Conservation (phyloP, 305 asterid genomes). For the Fraxinus velutina region DNA sequence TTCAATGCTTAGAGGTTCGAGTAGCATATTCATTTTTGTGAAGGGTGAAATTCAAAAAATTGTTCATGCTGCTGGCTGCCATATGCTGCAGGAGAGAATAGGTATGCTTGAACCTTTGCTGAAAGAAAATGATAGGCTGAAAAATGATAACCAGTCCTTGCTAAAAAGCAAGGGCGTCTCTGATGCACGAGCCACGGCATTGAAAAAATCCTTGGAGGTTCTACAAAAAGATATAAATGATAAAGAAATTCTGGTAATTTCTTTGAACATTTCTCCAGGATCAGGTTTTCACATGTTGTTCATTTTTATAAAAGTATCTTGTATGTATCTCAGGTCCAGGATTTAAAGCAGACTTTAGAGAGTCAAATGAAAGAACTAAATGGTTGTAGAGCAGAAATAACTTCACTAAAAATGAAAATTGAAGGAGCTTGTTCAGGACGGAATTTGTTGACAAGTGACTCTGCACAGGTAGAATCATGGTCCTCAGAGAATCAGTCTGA, state of each 20-base stretch:
- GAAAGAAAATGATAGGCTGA: slow-evolving; percentile 73
- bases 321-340: slow-evolving; percentile 63
- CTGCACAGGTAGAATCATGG: slow-evolving; percentile 30
- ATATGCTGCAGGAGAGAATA: slow-evolving; percentile 72
- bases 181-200: slow-evolving; percentile 58
- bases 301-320: slow-evolving; percentile 18
- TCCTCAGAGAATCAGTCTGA: slow-evolving; percentile 39
- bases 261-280: slow-evolving; percentile 9
- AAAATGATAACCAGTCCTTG: slow-evolving; percentile 55
- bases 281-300: slow-evolving; percentile 19
- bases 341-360: slow-evolving; percentile 66
- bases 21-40: slow-evolving; percentile 1
- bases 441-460: slow-evolving; percentile 29
- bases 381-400: slow-evolving; percentile 94
- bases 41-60: slow-evolving; percentile 1
- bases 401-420: slow-evolving; percentile 78
- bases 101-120: slow-evolving; percentile 65
- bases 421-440: slow-evolving; percentile 72
- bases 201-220: slow-evolving; percentile 75
- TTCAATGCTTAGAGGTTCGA: neutral
- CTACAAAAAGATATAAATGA: slow-evolving; percentile 91
- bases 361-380: slow-evolving; percentile 74
- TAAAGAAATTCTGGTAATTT: slow-evolving; percentile 60
- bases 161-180: slow-evolving; percentile 64
- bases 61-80: slow-evolving; percentile 24